phyloP scores from a whole-genome alignment of 805 yeast genomes.

The Lipomyces kockii region DNA sequence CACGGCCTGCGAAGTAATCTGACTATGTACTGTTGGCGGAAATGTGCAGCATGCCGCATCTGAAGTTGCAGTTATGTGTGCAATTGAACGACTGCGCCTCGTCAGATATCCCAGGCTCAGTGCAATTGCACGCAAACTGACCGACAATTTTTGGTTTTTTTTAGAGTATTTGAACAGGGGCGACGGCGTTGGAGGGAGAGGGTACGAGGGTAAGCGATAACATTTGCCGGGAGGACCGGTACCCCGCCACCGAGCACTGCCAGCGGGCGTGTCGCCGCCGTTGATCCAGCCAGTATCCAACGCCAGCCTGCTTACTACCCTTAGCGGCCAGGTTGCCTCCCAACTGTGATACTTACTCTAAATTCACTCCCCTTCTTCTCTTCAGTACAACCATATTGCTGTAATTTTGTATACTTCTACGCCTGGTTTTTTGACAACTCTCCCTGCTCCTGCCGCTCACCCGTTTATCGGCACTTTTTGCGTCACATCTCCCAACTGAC shows the following conservation, averaged over 20 bases:
- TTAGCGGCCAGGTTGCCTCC: neutral
- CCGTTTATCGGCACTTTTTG: neutral
- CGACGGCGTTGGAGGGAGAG: neutral
- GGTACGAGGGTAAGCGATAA: neutral
- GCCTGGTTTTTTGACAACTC: neutral
- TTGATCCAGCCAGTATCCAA: neutral
- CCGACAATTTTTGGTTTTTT: too few relatives aligned
- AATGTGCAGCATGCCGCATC: too few relatives aligned
- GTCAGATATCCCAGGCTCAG: too few relatives aligned
- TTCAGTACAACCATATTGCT: neutral
- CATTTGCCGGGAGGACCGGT: neutral
- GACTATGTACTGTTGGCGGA: too few relatives aligned
- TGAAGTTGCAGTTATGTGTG: too few relatives aligned
- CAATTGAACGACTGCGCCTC: too few relatives aligned
- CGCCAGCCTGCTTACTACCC: neutral
- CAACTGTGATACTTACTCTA: neutral
- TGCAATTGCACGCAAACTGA: too few relatives aligned
- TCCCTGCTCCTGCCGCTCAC: neutral
- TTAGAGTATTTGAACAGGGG: too few relatives aligned
- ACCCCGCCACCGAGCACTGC: neutral
- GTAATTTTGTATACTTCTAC: neutral
- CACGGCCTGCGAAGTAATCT: too few relatives aligned
- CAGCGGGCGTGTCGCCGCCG: neutral
- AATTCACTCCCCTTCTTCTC: neutral
- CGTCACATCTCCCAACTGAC: slow-evolving; percentile 2